These are phyloP conservation scores for Hypholoma sublateritium DNA, from an alignment of 768 basidiomycete species.

Conservation along the genomic window DNA sequence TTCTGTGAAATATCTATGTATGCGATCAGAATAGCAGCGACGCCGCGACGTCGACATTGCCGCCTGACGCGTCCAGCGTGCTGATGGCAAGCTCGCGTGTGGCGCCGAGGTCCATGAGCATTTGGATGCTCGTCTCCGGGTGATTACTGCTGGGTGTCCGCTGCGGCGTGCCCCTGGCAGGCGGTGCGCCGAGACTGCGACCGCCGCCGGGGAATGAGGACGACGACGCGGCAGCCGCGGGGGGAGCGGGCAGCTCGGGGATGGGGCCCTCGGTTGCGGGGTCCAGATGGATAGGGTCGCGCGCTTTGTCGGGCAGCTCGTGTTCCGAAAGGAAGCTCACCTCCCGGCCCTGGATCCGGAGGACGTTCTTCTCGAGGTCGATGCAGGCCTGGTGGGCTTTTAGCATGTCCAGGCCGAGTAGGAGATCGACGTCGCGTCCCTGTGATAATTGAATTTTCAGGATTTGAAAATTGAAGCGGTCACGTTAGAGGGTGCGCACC, in stretches of 20 bases:
- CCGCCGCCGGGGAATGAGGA: constrained; percentile 68
- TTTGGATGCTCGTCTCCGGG: constrained; percentile 62
- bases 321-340: constrained; percentile 91
- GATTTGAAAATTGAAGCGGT: background rate
- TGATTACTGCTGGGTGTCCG: constrained; percentile 23
- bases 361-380: constrained; percentile 84
- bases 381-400: constrained; percentile 97
- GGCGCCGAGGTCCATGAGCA: constrained; percentile 77
- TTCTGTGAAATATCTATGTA: background rate
- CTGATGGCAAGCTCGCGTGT: constrained; percentile 75
- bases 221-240: constrained; percentile 9
- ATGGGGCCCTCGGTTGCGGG: constrained; percentile 17
- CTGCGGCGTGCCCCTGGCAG: constrained; percentile 18
- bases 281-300: constrained; percentile 30
- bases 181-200: constrained; percentile 23
- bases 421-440: constrained; percentile 92
- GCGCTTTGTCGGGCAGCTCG: constrained; percentile 84
- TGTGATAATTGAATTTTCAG: constrained; percentile 23
- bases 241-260: constrained; percentile 18
- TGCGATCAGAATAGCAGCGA: constrained; percentile 69
- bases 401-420: constrained; percentile 99
- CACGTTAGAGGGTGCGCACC: constrained; percentile 37
- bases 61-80: constrained; percentile 74
- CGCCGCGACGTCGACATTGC: constrained; percentile 87
- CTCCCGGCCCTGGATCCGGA: constrained; percentile 91